These are phyloP conservation scores for Stagonosporopsis chrysanthemi DNA, from an alignment of 2,329 filamentous ascomycete species.

Conservation along the genomic window DNA sequence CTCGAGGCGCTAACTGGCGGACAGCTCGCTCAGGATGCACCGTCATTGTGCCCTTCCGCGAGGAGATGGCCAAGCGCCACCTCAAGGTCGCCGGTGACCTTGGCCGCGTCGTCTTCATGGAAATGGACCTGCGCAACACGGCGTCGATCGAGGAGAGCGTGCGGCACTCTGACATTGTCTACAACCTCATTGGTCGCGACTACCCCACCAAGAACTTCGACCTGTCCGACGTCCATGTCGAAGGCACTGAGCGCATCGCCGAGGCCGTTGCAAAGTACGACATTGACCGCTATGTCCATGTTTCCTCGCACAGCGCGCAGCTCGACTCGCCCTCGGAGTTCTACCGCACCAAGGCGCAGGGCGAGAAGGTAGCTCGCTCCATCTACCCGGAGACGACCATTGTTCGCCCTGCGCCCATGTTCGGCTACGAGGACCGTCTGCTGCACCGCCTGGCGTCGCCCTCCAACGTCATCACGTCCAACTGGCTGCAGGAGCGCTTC, in stretches of 20 bases:
- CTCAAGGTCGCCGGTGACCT: slow-evolving; percentile 96
- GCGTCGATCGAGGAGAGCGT: slow-evolving; percentile 96
- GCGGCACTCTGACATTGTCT: slow-evolving; percentile 95
- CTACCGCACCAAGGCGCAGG: slow-evolving; percentile 87
- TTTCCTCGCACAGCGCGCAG: slow-evolving; percentile 92
- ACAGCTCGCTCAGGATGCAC: slow-evolving; percentile 91
- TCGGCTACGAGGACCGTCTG: slow-evolving; percentile 92
- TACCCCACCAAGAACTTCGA: slow-evolving; percentile 99
- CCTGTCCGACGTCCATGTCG: slow-evolving; percentile 89
- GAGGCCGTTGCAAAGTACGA: slow-evolving; percentile 98
- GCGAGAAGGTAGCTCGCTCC: slow-evolving; percentile 81
- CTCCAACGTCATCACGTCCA: slow-evolving; percentile 85
- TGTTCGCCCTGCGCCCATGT: slow-evolving; percentile 90
- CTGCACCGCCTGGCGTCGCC: slow-evolving; percentile 83
- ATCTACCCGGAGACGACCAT: slow-evolving; percentile 98
- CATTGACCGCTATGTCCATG: slow-evolving; percentile 93
- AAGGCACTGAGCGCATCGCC: slow-evolving; percentile 89
- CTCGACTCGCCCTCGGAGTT: slow-evolving; percentile 84
- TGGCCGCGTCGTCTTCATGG: slow-evolving; percentile 86
- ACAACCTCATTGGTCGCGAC: slow-evolving; percentile 92
- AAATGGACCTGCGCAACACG: slow-evolving; percentile 95
- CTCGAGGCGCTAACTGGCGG: slow-evolving; percentile 28
- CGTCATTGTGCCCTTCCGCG: slow-evolving; percentile 89
- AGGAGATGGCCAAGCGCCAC: slow-evolving; percentile 98
- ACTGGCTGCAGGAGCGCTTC: slow-evolving; percentile 91